phyloP scores from a whole-genome alignment of 169 alveolate species.

The Toxoplasma gondii region DNA sequence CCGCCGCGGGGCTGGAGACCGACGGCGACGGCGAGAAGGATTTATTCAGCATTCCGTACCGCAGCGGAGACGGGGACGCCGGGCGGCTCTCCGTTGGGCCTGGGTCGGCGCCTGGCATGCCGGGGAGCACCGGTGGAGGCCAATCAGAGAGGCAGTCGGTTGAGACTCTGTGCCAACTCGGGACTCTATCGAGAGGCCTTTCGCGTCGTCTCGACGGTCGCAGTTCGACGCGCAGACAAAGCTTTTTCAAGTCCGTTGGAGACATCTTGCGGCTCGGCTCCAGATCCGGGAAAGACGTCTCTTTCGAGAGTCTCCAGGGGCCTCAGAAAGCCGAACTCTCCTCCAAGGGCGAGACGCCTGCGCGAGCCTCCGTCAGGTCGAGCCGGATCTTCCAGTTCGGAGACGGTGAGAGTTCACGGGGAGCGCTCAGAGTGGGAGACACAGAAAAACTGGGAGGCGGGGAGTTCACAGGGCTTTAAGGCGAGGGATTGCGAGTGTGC shows the following conservation, averaged over 20 bases:
- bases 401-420: neutral
- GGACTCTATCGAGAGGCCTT: slow-evolving; percentile 13
- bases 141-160: neutral
- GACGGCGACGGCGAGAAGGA: neutral
- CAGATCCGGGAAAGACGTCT: neutral
- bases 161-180: slow-evolving; percentile 24
- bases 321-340: neutral
- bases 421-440: neutral
- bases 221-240: slow-evolving; percentile 12
- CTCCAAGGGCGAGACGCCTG: neutral
- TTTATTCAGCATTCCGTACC: neutral
- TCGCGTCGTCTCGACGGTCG: slow-evolving; percentile 31
- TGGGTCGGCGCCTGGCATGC: neutral
- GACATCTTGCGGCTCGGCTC: neutral
- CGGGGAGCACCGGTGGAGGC: neutral
- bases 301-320: neutral
- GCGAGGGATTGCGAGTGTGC: too few relatives aligned
- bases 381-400: neutral
- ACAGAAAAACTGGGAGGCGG: neutral
- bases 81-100: neutral
- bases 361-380: neutral
- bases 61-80: neutral
- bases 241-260: neutral
- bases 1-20: neutral
- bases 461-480: too few relatives aligned